Percentiles rank a stretch among this genome's conserved stretches.
These are phyloP conservation scores for Fallopia convolvulus DNA, from an alignment of 148 eudicot genomes.

Conservation along the genomic window DNA sequence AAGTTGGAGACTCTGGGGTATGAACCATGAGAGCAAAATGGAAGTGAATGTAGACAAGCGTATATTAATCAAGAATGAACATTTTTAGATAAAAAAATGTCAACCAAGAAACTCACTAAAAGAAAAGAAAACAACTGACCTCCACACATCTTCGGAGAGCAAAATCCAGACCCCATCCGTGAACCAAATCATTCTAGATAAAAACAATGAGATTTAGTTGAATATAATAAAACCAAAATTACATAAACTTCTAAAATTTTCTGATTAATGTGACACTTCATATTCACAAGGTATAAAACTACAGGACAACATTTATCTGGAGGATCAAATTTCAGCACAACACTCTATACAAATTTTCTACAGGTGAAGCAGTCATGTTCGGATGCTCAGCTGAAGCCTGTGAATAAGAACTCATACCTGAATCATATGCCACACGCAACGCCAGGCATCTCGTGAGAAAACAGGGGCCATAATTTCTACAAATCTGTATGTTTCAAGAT, in stretches of 20 bases:
- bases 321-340: neutral
- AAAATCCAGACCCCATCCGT: constrained; percentile 63
- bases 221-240: neutral
- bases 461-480: constrained; percentile 66
- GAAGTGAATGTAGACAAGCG: neutral
- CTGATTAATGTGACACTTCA: neutral
- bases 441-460: constrained; percentile 52
- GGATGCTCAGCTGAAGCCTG: neutral
- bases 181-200: constrained; percentile 51
- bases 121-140: constrained; percentile 22
- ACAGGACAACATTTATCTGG: neutral
- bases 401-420: constrained; percentile 24
- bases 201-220: constrained; percentile 4
- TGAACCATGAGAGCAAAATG: neutral
- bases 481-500: constrained; percentile 27
- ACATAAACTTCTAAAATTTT: neutral
- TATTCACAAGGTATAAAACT: neutral
- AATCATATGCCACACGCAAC: constrained; percentile 59
- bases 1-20: neutral
- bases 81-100: neutral
- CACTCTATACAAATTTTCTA: neutral
- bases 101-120: neutral
- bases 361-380: neutral
- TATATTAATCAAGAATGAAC: neutral
- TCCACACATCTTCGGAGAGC: constrained; percentile 46